Evolutionary conservation across 2,329 filamentous ascomycete genomes (phyloP).

Genomic region (Coleophoma crateriformis): DNA sequence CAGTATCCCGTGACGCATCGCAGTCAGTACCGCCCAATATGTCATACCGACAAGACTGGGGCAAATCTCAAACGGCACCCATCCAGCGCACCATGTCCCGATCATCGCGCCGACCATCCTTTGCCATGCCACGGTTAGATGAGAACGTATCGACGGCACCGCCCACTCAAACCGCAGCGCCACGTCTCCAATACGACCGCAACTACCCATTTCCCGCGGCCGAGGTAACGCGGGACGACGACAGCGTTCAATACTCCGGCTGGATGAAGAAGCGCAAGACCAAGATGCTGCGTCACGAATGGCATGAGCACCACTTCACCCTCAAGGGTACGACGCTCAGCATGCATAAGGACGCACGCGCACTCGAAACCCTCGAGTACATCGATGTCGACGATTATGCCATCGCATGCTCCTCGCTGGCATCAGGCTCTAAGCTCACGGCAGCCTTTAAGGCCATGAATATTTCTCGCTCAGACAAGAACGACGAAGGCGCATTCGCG

Average conservation of each 20-base stretch:
- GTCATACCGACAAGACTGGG: conserved; percentile 57
- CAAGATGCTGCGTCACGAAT: conserved; percentile 83
- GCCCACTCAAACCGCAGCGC: conserved; percentile 13
- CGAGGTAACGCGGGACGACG: conserved; percentile 21
- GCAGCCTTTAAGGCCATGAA: conserved; percentile 80
- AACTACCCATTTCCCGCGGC: conserved; percentile 15
- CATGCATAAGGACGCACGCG: conserved; percentile 64
- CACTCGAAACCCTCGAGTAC: conserved; percentile 57
- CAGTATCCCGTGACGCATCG: conserved; percentile 71
- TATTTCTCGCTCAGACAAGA: conserved; percentile 44
- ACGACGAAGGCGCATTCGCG: conserved; percentile 63
- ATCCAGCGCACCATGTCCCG: conserved; percentile 29
- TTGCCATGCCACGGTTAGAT: conserved; percentile 64
- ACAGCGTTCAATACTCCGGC: conserved; percentile 63
- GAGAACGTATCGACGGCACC: conserved; percentile 46
- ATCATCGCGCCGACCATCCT: conserved; percentile 61
- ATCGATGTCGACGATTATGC: conserved; percentile 87
- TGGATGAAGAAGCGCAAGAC: conserved; percentile 95
- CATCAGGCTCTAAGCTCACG: conserved; percentile 70
- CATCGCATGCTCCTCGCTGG: conserved; percentile 74
- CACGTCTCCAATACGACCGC: conserved; percentile 13
- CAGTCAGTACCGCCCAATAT: conserved; percentile 94
- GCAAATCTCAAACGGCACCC: conserved; percentile 8
- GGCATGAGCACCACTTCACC: conserved; percentile 88
- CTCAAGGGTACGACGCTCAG: conserved; percentile 70